Evolutionary conservation across 768 basidiomycete genomes (phyloP), one percentile per base, ranked within the genome.

Genomic region (Grammothele lineata): DNA sequence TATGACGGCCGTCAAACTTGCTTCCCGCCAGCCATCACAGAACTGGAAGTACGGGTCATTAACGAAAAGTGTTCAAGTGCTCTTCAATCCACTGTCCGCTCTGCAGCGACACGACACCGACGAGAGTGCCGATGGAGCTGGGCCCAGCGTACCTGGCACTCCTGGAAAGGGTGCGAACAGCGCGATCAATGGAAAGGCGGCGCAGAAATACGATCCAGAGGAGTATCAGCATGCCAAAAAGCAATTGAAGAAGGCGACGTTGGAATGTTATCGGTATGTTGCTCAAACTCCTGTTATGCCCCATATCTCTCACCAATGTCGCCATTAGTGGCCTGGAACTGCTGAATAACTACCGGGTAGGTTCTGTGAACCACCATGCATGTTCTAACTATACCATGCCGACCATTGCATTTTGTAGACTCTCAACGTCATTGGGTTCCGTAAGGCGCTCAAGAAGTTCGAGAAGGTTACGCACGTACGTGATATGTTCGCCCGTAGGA

Each of bases 281-380:
- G 4, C 10, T 40, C n/a, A n/a, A n/a, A n/a, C n/a, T n/a, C n/a
- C n/a, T n/a, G 17, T 37, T 36, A 14, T 1, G 24, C 4, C 37
- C 7, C n/a, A 21, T 22, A 19, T 34, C 18, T 26, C 6, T 5
- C 1, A 22, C 8, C n/a, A n/a, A n/a, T n/a, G 19, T 1, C 23
- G 36, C 1, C 12, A 15, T n/a, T 57, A 87, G 91, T 15, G 85
- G 78, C 9, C 69, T 96, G 18, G 92, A 95, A 61, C 68, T 85
- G 42, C 71, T 99, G 51, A 88, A 92, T 56, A 91, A 91, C 60
- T 99, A 95, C 64, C 77, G 92, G 25, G 92, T 92, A 60, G 14
- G 78, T 61, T 30, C n/a, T n/a, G n/a, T n/a, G n/a, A n/a, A n/a
- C n/a, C n/a, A n/a, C n/a, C 5, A 40, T 30, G 24, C 25, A 7